Base-by-base conservation (phyloP, 352 stramenopile genomes). In the Globisporangium viniferum region DNA sequence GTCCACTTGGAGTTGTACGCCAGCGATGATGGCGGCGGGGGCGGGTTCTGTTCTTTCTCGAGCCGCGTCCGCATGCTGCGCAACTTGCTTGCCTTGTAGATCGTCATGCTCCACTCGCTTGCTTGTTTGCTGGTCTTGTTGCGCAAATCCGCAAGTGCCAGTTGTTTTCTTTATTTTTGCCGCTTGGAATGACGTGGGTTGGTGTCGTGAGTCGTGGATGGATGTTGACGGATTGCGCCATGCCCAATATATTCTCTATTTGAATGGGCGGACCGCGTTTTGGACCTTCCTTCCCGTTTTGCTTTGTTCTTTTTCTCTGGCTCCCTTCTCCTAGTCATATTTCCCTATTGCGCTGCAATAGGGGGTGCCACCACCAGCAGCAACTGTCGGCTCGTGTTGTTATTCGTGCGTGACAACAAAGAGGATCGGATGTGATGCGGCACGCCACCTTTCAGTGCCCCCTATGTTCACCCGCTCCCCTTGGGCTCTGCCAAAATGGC, bases 1-100 rank as follows among this genome's bases (percentile, higher is more conserved):
- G 72, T 80, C 81, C 84, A 92, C 57, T 76, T 63, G 29, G 83
- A 89, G 77, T 89, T 90, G 59, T 36, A 66, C 7, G 55, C 5
- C 1, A 12, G 18, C 22, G 35, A 31, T 33, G 20, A 60, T 7
- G 60, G 4, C 3, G 18, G 20, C 24, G 36, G 24, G 24, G 24
- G 9, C 20, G 22, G 8, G 1, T 10, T 46, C 6, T 62, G 14
- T 14, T 62, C 20, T 44, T 49, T 27, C 4, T 56, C 24, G 4
- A 49, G 56, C 56, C 22, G n/a, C 5, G n/a, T 39, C 29, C 36
- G 59, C 59, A 55, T 64, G 44, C 59, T 55, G 35, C 35, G 59
- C 35, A 54, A 35, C 29, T 59, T 59, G 31, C 18, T 60, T 6
- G 44, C 29, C 31, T 12, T 49, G 56, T 33, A 49, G 56, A 62